Evolutionary conservation across 352 stramenopile species (phyloP).

Genomic region (Phytopythium mirpurense): DNA sequence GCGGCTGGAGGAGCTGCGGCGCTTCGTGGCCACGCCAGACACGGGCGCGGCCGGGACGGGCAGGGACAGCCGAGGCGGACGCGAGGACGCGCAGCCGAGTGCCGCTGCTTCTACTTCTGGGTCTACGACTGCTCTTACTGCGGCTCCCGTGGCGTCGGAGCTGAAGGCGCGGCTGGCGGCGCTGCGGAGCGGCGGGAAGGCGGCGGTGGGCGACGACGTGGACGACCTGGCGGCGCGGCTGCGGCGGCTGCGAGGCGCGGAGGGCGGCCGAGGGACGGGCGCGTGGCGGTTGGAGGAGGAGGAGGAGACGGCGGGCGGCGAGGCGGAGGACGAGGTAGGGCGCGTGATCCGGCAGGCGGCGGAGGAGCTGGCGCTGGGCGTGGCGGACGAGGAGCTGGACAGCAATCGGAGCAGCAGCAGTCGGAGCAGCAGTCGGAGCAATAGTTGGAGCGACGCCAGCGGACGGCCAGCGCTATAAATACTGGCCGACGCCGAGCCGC

Average conservation of each 20-base stretch:
- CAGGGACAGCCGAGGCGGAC: neutral
- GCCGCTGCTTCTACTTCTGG: neutral
- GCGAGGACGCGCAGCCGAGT: neutral
- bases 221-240: slow-evolving; percentile 35
- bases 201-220: slow-evolving; percentile 8
- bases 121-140: too few species aligned
- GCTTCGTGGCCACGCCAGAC: slow-evolving; percentile 27
- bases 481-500: too few species aligned
- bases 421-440: slow-evolving; percentile 10
- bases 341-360: slow-evolving; percentile 53
- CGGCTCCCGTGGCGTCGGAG: slow-evolving; percentile 6
- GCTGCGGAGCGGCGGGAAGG: slow-evolving; percentile 34
- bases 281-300: neutral
- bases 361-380: slow-evolving; percentile 53
- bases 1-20: slow-evolving; percentile 34
- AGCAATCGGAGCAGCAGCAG: too few species aligned
- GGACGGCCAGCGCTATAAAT: slow-evolving; percentile 2
- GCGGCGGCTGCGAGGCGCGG: slow-evolving; percentile 22
- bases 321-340: slow-evolving; percentile 22
- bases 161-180: slow-evolving; percentile 39
- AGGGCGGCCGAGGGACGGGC: neutral
- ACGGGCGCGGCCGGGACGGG: slow-evolving; percentile 5
- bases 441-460: slow-evolving; percentile 9
- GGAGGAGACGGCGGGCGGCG: neutral
- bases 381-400: slow-evolving; percentile 22